Evolutionary conservation across 257 asterid species (phyloP).

Genomic region (Nemophila menziesii): DNA sequence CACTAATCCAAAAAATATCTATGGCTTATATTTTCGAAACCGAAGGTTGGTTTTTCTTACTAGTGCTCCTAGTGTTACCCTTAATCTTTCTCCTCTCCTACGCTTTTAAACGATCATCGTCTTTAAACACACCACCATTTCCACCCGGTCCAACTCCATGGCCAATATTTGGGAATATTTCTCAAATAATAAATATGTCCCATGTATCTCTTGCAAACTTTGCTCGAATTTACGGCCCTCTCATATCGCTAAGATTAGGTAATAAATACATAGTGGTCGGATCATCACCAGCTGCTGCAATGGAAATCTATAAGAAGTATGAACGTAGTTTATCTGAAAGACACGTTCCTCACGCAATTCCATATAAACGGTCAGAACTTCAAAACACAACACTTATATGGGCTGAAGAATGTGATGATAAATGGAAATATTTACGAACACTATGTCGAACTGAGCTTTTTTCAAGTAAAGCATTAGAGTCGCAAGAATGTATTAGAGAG

Average conservation of each 20-base stretch:
- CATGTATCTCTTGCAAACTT: conserved; percentile 28
- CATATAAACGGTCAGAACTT: too few relatives aligned
- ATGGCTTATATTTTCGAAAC: too few relatives aligned
- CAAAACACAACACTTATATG: too few relatives aligned
- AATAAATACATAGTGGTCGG: conserved; percentile 41
- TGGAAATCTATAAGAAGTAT: conserved; percentile 51
- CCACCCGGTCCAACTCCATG: conserved; percentile 48
- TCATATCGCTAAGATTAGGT: conserved; percentile 38
- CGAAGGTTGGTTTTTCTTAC: too few relatives aligned
- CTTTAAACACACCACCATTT: too few relatives aligned
- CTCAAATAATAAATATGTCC: conserved; percentile 37
- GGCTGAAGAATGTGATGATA: too few relatives aligned
- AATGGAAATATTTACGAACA: conserved; percentile 46
- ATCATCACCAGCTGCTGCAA: conserved; percentile 24
- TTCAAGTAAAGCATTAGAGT: conserved; percentile 35
- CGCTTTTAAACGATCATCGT: too few relatives aligned
- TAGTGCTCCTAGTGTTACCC: too few relatives aligned
- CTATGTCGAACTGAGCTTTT: conserved; percentile 45
- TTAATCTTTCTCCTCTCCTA: too few relatives aligned
- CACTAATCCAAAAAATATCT: too few relatives aligned
- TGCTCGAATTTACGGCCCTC: conserved; percentile 27
- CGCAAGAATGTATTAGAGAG: conserved; percentile 27
- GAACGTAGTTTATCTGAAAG: conserved; percentile 48
- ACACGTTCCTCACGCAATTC: conserved; percentile 23
- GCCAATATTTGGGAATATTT: conserved; percentile 42